Evolutionary conservation across 2,329 filamentous ascomycete genomes (phyloP).

Genomic region (Pseudogymnoascus sp.): DNA sequence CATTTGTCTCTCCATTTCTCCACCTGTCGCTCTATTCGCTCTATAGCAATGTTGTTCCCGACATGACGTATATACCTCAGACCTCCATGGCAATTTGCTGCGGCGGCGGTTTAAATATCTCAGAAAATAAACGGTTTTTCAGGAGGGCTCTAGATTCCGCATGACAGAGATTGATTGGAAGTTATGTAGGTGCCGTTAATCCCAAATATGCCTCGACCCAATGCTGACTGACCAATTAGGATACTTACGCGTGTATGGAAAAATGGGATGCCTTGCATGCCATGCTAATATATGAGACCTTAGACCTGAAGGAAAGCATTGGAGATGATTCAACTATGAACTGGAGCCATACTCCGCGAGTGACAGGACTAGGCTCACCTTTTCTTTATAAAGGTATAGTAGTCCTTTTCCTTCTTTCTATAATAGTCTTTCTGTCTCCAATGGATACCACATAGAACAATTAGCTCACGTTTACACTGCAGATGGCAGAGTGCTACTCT

Average conservation of each 20-base stretch:
- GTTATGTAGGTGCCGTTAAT: constrained; percentile 5
- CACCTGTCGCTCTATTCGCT: constrained; percentile 13
- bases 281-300: constrained; percentile 21
- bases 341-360: constrained; percentile 15
- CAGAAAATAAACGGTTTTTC: constrained; percentile 14
- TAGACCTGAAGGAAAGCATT: constrained; percentile 14
- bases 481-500: too few species aligned
- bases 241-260: constrained; percentile 13
- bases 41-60: constrained; percentile 17
- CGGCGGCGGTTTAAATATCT: constrained; percentile 14
- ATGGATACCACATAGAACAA: neutral
- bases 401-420: neutral
- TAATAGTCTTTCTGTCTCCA: neutral
- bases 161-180: constrained; percentile 18
- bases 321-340: constrained; percentile 7
- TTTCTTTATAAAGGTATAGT: neutral
- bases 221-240: neutral
- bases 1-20: constrained; percentile 16
- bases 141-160: constrained; percentile 17
- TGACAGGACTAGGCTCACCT: too few species aligned
- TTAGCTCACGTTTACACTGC: neutral
- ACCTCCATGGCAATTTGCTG: constrained; percentile 22
- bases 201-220: neutral
- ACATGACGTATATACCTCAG: constrained; percentile 18
- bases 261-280: constrained; percentile 20